Evolutionary conservation across 73 alveolate species (phyloP).

Genomic region (Vitrella brassicaformis): DNA sequence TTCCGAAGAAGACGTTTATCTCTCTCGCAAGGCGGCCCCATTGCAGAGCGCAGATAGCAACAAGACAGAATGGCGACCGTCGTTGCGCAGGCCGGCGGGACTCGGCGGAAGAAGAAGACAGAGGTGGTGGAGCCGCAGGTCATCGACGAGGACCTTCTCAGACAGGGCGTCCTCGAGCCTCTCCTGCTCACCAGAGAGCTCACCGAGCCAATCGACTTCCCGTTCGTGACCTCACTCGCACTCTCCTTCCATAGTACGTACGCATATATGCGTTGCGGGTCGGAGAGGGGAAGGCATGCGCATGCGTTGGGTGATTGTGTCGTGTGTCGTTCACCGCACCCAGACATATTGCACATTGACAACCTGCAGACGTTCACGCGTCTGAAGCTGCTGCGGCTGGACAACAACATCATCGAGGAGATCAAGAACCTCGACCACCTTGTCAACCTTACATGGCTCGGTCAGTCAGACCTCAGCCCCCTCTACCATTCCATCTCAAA

Average conservation of each 20-base stretch:
- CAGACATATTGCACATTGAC: conserved; percentile 52
- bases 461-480: background rate
- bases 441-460: conserved; percentile 65
- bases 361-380: conserved; percentile 47
- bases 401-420: conserved; percentile 56
- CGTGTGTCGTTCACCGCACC: too few species aligned
- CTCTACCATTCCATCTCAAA: background rate
- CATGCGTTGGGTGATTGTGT: too few species aligned
- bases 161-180: conserved; percentile 6
- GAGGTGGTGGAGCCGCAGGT: conserved; percentile 66
- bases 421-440: conserved; percentile 63
- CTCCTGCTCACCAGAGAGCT: background rate
- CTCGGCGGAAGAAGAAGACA: conserved; percentile 39
- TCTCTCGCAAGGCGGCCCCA: too few species aligned
- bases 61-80: background rate
- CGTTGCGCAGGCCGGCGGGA: conserved; percentile 4
- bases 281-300: too few species aligned
- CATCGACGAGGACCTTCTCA: conserved; percentile 48
- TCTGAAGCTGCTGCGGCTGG: conserved; percentile 48
- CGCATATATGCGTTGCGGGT: too few species aligned
- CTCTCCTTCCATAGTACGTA: background rate
- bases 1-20: too few species aligned
- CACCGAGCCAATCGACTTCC: background rate
- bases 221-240: background rate
- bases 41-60: too few species aligned